Evolutionary conservation across 805 yeast genomes (phyloP).

Genomic region (Pichia heedii): DNA sequence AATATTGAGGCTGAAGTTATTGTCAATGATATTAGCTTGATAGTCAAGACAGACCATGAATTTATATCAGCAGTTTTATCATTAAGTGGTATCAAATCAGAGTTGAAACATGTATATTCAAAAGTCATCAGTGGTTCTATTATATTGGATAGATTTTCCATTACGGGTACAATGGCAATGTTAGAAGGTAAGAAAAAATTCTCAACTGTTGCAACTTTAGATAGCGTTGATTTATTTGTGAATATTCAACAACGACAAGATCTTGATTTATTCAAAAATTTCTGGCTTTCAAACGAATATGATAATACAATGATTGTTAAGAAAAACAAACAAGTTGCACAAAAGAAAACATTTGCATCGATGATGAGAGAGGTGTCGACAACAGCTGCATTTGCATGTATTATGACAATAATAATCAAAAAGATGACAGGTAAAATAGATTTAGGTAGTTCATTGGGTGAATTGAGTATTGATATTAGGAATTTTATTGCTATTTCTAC

Average conservation of each 20-base stretch:
- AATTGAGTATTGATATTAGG: conserved; percentile 44
- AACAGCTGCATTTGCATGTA: conserved; percentile 68
- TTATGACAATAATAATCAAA: conserved; percentile 45
- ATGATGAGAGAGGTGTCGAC: conserved; percentile 50
- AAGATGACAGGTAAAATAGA: conserved; percentile 53
- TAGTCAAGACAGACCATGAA: conserved; percentile 42
- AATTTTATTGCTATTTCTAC: conserved; percentile 61
- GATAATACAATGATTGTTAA: conserved; percentile 5
- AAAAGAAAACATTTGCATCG: conserved; percentile 30
- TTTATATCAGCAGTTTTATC: conserved; percentile 34
- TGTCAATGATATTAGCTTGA: conserved; percentile 55
- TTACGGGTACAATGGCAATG: conserved; percentile 41
- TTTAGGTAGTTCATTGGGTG: conserved; percentile 78
- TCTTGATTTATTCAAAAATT: conserved; percentile 68
- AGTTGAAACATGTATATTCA: conserved; percentile 84
- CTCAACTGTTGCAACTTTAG: conserved; percentile 40
- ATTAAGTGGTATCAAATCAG: conserved; percentile 51
- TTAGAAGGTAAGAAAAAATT: conserved; percentile 29
- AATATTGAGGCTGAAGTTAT: conserved; percentile 83
- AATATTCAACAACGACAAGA: conserved; percentile 85
- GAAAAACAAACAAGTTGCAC: neutral
- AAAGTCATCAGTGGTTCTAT: conserved; percentile 79
- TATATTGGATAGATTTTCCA: conserved; percentile 35
- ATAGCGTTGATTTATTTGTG: conserved; percentile 51
- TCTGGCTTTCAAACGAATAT: conserved; percentile 59